Evolutionary conservation across 768 basidiomycete species (phyloP).

Genomic region (Obba rivulosa): DNA sequence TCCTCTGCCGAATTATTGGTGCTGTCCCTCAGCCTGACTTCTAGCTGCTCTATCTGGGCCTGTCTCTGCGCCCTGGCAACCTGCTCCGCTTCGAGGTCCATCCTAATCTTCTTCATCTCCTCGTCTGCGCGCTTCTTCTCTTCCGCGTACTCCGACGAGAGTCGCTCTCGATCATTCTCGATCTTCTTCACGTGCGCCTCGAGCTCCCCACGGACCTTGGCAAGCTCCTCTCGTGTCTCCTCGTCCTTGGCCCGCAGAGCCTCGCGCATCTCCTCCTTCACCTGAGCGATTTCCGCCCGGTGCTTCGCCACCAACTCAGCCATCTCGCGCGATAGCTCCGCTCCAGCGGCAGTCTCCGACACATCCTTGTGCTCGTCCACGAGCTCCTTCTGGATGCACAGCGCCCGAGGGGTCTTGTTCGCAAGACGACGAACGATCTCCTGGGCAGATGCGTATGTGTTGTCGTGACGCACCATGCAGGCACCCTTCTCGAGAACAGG

Average conservation of each 20-base stretch:
- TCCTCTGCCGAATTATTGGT: too few species aligned
- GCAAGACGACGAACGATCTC: conserved; percentile 37
- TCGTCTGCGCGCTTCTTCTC: not conserved
- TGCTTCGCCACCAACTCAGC: conserved; percentile 41
- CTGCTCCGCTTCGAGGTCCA: not conserved
- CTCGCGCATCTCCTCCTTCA: conserved; percentile 7
- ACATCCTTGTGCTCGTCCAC: conserved; percentile 43
- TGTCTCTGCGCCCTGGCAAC: not conserved
- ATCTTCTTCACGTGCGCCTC: conserved; percentile 2
- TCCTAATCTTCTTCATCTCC: not conserved
- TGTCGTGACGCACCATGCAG: conserved; percentile 36
- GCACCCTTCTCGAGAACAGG: conserved; percentile 72
- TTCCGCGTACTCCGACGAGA: not conserved
- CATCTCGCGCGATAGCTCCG: conserved; percentile 45
- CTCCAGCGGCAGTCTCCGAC: conserved; percentile 47
- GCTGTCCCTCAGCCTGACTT: too few species aligned
- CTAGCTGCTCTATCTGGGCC: too few species aligned
- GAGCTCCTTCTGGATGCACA: conserved; percentile 51
- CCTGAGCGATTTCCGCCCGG: conserved; percentile 35
- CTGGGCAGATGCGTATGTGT: conserved; percentile 34
- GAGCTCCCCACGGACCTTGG: not conserved
- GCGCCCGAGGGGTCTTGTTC: conserved; percentile 32
- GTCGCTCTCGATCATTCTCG: not conserved
- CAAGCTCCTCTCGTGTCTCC: not conserved
- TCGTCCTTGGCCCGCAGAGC: conserved; percentile 1